Percentiles rank a stretch among this genome's conserved stretches.
These are phyloP conservation scores for Papiliotrema fonsecae DNA, from an alignment of 1,284 basidiomycete species.

Conservation along the genomic window DNA sequence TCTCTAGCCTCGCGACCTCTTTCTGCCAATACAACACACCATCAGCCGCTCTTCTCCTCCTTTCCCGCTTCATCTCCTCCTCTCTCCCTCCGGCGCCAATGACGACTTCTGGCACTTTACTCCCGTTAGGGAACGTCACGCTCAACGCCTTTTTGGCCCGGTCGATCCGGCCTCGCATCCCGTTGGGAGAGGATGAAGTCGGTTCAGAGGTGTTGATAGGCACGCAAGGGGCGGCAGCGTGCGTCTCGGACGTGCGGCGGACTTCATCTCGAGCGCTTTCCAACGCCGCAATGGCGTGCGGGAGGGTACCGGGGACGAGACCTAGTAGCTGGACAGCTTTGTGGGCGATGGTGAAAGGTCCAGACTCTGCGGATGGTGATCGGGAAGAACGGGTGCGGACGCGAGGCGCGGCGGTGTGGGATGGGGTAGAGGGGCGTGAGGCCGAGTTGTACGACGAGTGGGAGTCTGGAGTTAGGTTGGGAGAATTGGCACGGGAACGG, in stretches of 20 bases:
- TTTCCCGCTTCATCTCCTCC: conserved; percentile 28
- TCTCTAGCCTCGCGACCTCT: conserved; percentile 27
- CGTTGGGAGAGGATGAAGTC: background rate
- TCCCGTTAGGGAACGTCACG: conserved; percentile 7
- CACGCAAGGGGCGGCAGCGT: background rate
- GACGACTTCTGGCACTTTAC: conserved; percentile 17
- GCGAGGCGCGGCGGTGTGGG: background rate
- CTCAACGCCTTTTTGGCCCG: conserved; percentile 26
- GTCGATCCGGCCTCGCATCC: conserved; percentile 7
- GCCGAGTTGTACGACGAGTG: conserved; percentile 23
- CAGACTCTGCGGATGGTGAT: conserved; percentile 1
- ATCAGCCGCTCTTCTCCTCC: conserved; percentile 29
- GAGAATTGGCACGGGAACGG: too few species aligned
- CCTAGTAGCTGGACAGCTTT: conserved; percentile 36
- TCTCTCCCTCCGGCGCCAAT: conserved; percentile 23
- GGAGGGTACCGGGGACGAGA: conserved; percentile 28
- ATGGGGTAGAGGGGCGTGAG: conserved; percentile 31
- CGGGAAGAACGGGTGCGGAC: background rate
- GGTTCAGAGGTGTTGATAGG: background rate
- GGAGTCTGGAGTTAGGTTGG: conserved; percentile 24
- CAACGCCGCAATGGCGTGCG: conserved; percentile 28
- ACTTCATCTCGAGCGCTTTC: conserved; percentile 34
- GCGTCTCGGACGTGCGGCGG: conserved; percentile 11
- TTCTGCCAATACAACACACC: conserved; percentile 39
- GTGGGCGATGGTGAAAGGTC: conserved; percentile 20